phyloP scores from a whole-genome alignment of 2,329 filamentous ascomycete genomes.

The Cercospora sp. region DNA sequence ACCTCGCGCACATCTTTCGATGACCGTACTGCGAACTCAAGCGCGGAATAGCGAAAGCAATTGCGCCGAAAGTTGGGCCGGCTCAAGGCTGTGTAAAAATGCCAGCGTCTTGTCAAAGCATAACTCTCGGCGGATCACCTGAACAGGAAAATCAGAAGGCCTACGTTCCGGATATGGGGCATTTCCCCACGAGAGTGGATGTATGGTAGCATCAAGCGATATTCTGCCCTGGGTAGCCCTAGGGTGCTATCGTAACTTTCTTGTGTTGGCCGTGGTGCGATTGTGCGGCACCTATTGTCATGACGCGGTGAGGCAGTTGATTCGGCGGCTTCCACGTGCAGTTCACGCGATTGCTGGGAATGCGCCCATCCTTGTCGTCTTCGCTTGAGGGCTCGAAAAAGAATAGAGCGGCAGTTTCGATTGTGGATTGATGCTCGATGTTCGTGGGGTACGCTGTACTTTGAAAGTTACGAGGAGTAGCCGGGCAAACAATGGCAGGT shows the following conservation, averaged over 20 bases:
- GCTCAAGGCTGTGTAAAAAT: neutral
- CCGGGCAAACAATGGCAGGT: neutral
- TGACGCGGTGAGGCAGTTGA: neutral
- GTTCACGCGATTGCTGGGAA: neutral
- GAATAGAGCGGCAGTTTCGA: neutral
- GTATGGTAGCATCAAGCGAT: neutral
- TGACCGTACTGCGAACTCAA: neutral
- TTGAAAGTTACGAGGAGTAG: neutral
- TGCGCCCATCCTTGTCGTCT: neutral
- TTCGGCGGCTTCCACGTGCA: neutral
- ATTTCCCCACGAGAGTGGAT: neutral
- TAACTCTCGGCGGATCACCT: neutral
- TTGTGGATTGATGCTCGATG: neutral
- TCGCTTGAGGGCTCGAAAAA: neutral
- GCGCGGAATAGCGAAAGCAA: neutral
- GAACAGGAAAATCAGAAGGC: neutral
- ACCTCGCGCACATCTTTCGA: neutral
- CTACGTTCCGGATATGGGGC: neutral
- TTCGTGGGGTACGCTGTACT: neutral
- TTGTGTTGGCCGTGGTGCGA: neutral
- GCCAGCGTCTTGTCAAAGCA: neutral
- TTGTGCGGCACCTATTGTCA: neutral
- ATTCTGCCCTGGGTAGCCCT: neutral
- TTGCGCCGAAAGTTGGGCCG: neutral
- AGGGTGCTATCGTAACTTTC: neutral